Percentiles rank a stretch among this genome's conserved stretches.
Conservation (phyloP, 2,329 filamentous ascomycete species). For the Xylariales sp. region DNA sequence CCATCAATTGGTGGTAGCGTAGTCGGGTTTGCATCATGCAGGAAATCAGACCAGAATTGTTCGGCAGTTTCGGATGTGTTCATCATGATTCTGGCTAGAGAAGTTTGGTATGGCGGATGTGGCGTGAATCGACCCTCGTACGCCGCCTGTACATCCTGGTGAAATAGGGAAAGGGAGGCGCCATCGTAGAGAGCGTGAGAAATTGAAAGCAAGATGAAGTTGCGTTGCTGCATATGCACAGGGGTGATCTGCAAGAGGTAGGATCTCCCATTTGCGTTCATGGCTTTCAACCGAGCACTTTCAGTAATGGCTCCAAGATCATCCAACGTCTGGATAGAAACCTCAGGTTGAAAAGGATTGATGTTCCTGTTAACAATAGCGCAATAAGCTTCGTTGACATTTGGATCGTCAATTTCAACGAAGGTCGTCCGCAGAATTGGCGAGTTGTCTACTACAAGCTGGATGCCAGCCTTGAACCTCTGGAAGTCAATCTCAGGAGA, state of each 20-base stretch:
- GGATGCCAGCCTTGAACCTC: conserved; percentile 59
- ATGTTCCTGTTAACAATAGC: conserved; percentile 38
- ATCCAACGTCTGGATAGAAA: conserved; percentile 20
- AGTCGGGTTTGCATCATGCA: conserved; percentile 46
- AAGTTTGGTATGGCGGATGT: conserved; percentile 44
- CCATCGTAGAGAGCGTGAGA: conserved; percentile 89
- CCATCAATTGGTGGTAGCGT: conserved; percentile 15
- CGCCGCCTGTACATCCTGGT: conserved; percentile 62
- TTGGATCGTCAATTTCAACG: conserved; percentile 56
- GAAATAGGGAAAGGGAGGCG: conserved; percentile 72
- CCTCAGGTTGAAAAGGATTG: conserved; percentile 13
- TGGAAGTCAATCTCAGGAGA: conserved; percentile 46
- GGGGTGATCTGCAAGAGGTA: conserved; percentile 47
- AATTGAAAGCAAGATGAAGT: conserved; percentile 62
- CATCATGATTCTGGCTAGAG: conserved; percentile 51
- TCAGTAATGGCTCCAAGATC: conserved; percentile 32
- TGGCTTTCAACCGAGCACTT: conserved; percentile 31
- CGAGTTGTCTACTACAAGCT: conserved; percentile 50
- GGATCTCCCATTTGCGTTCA: conserved; percentile 25
- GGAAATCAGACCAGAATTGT: conserved; percentile 67
- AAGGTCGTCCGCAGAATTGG: conserved; percentile 77
- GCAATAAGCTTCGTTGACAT: conserved; percentile 45
- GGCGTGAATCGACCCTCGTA: conserved; percentile 45
- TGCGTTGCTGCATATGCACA: conserved; percentile 23
- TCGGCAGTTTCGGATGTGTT: conserved; percentile 35